Evolutionary conservation across 257 asterid species (phyloP).

Genomic region (Nemophila menziesii): DNA sequence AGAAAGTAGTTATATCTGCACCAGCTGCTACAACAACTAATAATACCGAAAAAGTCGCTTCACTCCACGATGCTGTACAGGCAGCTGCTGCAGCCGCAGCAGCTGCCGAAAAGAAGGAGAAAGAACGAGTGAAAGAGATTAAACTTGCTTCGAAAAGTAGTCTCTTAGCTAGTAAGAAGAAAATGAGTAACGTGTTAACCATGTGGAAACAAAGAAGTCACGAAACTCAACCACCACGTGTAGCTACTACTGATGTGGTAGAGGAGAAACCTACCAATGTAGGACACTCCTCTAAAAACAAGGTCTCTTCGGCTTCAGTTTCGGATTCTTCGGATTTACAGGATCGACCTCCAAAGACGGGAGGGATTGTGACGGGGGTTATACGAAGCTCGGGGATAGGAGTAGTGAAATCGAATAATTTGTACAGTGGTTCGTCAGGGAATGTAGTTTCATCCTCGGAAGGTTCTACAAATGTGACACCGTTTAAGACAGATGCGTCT

Average conservation of each 20-base stretch:
- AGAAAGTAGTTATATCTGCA: conserved; percentile 80
- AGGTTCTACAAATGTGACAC: conserved; percentile 34
- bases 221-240: conserved; percentile 89
- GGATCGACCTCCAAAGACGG: conserved; percentile 54
- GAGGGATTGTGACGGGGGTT: conserved; percentile 73
- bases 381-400: conserved; percentile 84
- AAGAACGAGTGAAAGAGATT: conserved; percentile 76
- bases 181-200: conserved; percentile 85
- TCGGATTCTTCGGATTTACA: conserved; percentile 42
- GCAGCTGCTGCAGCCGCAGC: conserved; percentile 98
- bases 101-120: conserved; percentile 97
- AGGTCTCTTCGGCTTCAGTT: conserved; percentile 21
- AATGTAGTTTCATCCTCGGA: conserved; percentile 38
- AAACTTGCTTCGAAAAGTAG: conserved; percentile 88
- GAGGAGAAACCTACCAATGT: conserved; percentile 49
- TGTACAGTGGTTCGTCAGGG: conserved; percentile 43
- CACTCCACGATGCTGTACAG: conserved; percentile 88
- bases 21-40: conserved; percentile 81
- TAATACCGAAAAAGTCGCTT: conserved; percentile 60
- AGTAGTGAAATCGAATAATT: conserved; percentile 67
- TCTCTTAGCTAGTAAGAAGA: conserved; percentile 86
- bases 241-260: conserved; percentile 49
- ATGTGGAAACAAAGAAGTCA: conserved; percentile 98
- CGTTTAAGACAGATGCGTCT: conserved; percentile 76
- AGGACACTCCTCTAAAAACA: conserved; percentile 40